Conservation (phyloP, 2,329 filamentous ascomycete species). For the Volutella citrinella region DNA sequence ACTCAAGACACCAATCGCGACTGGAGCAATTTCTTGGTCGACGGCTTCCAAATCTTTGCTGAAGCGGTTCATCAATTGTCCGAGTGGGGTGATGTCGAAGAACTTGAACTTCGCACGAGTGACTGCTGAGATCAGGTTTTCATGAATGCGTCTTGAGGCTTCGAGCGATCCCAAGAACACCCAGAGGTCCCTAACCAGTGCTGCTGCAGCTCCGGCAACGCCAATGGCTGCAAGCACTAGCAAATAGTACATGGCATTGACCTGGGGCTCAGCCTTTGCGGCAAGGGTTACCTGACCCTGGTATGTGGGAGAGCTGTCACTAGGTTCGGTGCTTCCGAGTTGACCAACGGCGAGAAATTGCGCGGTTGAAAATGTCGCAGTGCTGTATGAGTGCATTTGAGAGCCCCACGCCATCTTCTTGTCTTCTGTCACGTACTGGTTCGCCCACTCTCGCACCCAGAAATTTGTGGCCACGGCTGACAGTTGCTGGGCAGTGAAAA, state of each 20-base stretch:
- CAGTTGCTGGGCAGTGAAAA: slow-evolving; percentile 81
- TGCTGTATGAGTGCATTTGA: slow-evolving; percentile 22
- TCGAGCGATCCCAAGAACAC: slow-evolving; percentile 89
- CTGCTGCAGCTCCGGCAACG: slow-evolving; percentile 72
- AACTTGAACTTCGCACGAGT: slow-evolving; percentile 94
- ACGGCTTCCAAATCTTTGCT: slow-evolving; percentile 95
- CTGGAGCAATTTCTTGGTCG: slow-evolving; percentile 92
- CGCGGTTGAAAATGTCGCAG: slow-evolving; percentile 25
- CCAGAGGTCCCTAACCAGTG: slow-evolving; percentile 78
- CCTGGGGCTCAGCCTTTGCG: slow-evolving; percentile 44
- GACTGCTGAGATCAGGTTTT: slow-evolving; percentile 71
- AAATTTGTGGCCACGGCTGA: slow-evolving; percentile 84
- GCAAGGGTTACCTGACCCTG: slow-evolving; percentile 12
- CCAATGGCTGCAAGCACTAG: slow-evolving; percentile 79
- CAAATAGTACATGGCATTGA: slow-evolving; percentile 83
- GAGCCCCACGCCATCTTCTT: slow-evolving; percentile 16
- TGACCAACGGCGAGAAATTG: slow-evolving; percentile 37
- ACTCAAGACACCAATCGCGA: slow-evolving; percentile 75
- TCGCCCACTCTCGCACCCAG: slow-evolving; percentile 95
- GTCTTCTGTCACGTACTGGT: slow-evolving; percentile 67
- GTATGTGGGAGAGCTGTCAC: background rate
- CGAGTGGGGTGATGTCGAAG: slow-evolving; percentile 93
- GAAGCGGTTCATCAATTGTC: slow-evolving; percentile 97
- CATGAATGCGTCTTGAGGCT: slow-evolving; percentile 82
- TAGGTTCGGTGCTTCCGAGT: slow-evolving; percentile 28